phyloP scores from a whole-genome alignment of 306 rosid species.

The Vigna trinervia region DNA sequence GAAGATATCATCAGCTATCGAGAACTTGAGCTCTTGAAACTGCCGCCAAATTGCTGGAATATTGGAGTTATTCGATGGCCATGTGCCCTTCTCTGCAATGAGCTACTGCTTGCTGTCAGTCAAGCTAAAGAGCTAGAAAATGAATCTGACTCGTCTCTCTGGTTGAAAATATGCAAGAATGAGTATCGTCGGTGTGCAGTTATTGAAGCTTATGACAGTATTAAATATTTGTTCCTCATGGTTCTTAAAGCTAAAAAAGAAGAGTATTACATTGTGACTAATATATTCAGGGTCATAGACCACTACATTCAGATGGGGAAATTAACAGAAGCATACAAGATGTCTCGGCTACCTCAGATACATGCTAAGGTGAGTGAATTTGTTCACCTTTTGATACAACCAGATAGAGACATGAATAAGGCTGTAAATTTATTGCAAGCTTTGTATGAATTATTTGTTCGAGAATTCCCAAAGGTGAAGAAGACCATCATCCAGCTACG shows the following conservation, averaged over 20 bases:
- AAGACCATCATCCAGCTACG: constrained; percentile 58
- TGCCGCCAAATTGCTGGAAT: constrained; percentile 83
- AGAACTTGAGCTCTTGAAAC: constrained; percentile 81
- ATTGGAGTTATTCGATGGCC: constrained; percentile 97
- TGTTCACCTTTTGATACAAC: constrained; percentile 62
- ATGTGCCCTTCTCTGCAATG: constrained; percentile 78
- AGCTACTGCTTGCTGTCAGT: constrained; percentile 82
- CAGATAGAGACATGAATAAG: constrained; percentile 54
- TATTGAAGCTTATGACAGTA: constrained; percentile 85
- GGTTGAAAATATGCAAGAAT: constrained; percentile 84
- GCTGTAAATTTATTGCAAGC: constrained; percentile 84
- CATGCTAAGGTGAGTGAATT: constrained; percentile 73
- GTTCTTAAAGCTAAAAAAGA: constrained; percentile 59
- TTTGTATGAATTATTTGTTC: constrained; percentile 74
- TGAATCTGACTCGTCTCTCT: constrained; percentile 59
- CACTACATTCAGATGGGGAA: constrained; percentile 46
- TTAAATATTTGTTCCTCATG: constrained; percentile 59
- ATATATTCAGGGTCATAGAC: constrained; percentile 64
- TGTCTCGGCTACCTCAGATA: constrained; percentile 64
- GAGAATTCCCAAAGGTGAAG: constrained; percentile 71
- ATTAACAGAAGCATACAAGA: constrained; percentile 51
- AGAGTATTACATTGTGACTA: constrained; percentile 63
- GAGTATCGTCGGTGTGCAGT: constrained; percentile 93
- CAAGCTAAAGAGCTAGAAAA: constrained; percentile 75
- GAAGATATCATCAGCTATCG: constrained; percentile 87